Conservation (phyloP, 208 protist genomes). For the Phytomonas sp. region DNA sequence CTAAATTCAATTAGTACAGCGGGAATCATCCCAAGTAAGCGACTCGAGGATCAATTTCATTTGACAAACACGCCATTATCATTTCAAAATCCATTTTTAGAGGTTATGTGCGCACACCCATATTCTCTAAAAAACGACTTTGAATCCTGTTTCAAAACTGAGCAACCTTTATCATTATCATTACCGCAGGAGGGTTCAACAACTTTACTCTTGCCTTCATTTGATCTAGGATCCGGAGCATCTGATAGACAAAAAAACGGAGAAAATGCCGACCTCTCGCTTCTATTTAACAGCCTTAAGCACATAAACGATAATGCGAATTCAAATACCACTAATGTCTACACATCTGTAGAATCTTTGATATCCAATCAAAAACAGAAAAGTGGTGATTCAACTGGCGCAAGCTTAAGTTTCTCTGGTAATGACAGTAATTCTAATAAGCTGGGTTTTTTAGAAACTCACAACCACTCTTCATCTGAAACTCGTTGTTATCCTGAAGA, state of each 20-base stretch:
- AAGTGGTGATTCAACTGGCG: neutral
- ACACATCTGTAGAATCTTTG: neutral
- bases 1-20: neutral
- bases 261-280: neutral
- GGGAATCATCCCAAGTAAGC: neutral
- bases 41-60: neutral
- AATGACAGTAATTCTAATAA: neutral
- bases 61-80: neutral
- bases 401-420: neutral
- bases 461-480: neutral
- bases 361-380: neutral
- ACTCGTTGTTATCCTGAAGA: neutral
- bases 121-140: neutral
- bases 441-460: neutral
- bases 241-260: neutral
- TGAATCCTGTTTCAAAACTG: neutral
- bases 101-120: neutral
- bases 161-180: neutral
- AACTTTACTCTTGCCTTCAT: neutral
- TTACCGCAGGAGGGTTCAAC: neutral
- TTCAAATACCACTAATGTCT: neutral
- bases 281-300: neutral
- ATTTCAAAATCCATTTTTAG: neutral
- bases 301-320: neutral
- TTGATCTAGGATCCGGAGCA: neutral